Percentiles rank a stretch among this genome's conserved stretches.
phyloP scores from a whole-genome alignment of 192 early-diverging fungal species.

The Umbelopsis isabellina region DNA sequence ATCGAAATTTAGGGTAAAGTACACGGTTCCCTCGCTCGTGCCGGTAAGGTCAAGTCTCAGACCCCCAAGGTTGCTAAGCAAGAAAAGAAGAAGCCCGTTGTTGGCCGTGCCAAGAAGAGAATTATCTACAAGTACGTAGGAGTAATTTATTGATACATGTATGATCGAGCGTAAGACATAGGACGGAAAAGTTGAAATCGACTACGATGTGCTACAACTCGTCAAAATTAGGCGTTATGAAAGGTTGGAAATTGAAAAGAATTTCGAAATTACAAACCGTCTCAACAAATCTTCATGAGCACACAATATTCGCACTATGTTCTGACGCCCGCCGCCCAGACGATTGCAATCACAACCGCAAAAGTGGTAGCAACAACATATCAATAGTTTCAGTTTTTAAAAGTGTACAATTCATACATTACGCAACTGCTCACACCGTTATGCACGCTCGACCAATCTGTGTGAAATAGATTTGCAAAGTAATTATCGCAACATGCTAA shows the following conservation, averaged over 20 bases:
- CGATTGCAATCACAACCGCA: no score
- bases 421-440: no score
- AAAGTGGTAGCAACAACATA: not conserved
- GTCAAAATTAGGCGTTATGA: not conserved
- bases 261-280: not conserved
- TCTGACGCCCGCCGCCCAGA: no score
- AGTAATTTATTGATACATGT: not conserved
- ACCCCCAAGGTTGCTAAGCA: slow-evolving; percentile 98
- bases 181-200: not conserved
- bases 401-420: no score
- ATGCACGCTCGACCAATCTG: not conserved
- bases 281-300: not conserved
- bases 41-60: slow-evolving; percentile 99
- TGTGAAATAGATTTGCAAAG: not conserved
- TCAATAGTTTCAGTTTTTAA: not conserved
- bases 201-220: no score
- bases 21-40: slow-evolving; percentile 99
- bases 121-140: slow-evolving; percentile 70
- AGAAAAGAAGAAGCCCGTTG: slow-evolving; percentile 94
- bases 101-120: slow-evolving; percentile 96
- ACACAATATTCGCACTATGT: no score
- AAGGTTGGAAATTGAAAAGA: not conserved
- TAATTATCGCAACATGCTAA: not conserved
- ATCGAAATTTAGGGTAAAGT: slow-evolving; percentile 89
- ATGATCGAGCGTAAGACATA: not conserved